phyloP scores from a whole-genome alignment of 768 basidiomycete genomes.

The Boletus huronensis region DNA sequence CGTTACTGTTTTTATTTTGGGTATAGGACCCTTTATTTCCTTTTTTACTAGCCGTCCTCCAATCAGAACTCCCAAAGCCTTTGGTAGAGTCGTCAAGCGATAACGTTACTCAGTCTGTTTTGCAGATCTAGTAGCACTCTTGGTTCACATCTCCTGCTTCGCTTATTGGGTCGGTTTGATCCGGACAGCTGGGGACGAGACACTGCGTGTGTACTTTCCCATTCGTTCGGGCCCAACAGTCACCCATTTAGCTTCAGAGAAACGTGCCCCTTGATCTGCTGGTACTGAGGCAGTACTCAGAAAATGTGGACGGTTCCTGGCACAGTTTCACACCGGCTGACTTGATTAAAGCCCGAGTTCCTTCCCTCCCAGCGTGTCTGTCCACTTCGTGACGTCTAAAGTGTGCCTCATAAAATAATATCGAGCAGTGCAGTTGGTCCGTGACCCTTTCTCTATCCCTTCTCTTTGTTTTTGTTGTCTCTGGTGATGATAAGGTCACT shows the following conservation, averaged over 20 bases:
- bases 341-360: not conserved
- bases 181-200: not conserved
- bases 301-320: not conserved
- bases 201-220: not conserved
- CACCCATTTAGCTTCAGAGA: not conserved
- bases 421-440: not conserved
- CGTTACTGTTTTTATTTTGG: too few relatives aligned
- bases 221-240: not conserved
- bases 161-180: not conserved
- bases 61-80: too few relatives aligned
- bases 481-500: conserved; percentile 14
- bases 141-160: not conserved
- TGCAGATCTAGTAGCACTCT: too few relatives aligned
- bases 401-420: not conserved
- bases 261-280: too few relatives aligned
- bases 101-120: too few relatives aligned
- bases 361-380: too few relatives aligned
- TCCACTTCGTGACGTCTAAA: not conserved
- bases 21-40: too few relatives aligned
- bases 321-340: not conserved
- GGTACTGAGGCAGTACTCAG: not conserved
- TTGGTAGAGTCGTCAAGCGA: too few relatives aligned
- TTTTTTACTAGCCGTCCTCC: too few relatives aligned
- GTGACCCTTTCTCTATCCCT: not conserved
- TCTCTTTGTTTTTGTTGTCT: not conserved